Conservation (phyloP, 2,329 filamentous ascomycete genomes). For the Fusarium sp. region DNA sequence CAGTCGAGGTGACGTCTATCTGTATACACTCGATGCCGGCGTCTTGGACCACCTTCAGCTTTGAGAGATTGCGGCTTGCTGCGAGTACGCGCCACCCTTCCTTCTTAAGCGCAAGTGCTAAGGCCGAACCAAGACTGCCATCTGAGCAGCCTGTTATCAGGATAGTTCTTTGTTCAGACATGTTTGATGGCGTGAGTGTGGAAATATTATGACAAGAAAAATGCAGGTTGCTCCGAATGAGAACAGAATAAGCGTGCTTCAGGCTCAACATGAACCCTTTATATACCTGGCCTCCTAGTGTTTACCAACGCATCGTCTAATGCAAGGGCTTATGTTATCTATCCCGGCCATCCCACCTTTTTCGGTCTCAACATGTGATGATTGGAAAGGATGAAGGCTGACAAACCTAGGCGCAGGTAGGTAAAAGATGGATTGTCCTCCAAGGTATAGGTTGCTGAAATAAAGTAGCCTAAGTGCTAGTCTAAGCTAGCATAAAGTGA, state of each 20-base stretch:
- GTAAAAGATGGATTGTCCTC: too few relatives aligned
- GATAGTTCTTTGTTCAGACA: slow-evolving; percentile 38
- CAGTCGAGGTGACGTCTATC: slow-evolving; percentile 41
- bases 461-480: too few relatives aligned
- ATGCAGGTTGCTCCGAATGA: too few relatives aligned
- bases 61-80: slow-evolving; percentile 45
- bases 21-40: slow-evolving; percentile 37
- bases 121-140: slow-evolving; percentile 47
- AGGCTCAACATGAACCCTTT: background rate
- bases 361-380: background rate
- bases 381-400: background rate
- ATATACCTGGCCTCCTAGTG: background rate
- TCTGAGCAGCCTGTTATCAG: slow-evolving; percentile 53
- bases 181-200: background rate
- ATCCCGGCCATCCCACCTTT: background rate
- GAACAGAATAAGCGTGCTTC: background rate
- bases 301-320: background rate
- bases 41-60: slow-evolving; percentile 28
- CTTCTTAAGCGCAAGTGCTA: slow-evolving; percentile 47
- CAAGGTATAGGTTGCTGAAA: too few relatives aligned
- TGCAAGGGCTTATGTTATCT: background rate
- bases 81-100: slow-evolving; percentile 47
- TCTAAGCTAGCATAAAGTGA: too few relatives aligned
- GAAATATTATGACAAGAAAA: background rate
- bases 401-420: too few relatives aligned